A percentile compares a stretch with the other conserved stretches of the same genome.
Conservation (phyloP, 208 protist genomes). For the Acanthamoeba divionensis region DNA sequence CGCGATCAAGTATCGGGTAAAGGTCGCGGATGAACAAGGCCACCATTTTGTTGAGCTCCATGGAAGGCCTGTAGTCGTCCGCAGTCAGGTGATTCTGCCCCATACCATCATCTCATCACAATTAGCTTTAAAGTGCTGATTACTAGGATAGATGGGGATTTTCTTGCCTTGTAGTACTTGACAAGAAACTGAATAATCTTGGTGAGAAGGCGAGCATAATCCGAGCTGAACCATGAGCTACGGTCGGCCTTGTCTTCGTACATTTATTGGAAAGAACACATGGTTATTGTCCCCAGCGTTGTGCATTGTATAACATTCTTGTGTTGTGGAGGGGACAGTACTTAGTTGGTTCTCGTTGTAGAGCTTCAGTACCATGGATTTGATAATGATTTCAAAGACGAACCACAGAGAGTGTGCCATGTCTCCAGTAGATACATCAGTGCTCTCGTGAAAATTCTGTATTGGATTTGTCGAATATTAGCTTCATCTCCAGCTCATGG, state of each 20-base stretch:
- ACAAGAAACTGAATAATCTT: conserved; percentile 32
- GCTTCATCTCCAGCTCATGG: too few species aligned
- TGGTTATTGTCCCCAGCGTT: not conserved
- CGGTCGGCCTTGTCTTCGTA: not conserved
- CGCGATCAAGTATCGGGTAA: conserved; percentile 18
- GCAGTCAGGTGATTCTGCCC: conserved; percentile 15
- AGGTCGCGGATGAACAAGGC: conserved; percentile 42
- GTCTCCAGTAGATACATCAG: not conserved
- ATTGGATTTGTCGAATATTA: too few species aligned
- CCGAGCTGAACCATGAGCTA: conserved; percentile 7
- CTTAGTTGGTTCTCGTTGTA: not conserved
- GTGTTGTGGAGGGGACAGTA: not conserved
- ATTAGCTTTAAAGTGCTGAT: too few species aligned
- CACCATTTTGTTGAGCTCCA: conserved; percentile 55
- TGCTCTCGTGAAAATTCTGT: conserved; percentile 19
- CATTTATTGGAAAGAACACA: not conserved
- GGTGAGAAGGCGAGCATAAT: conserved; percentile 29
- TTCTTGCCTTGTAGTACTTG: conserved; percentile 36
- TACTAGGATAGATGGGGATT: too few species aligned
- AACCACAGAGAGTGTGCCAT: conserved; percentile 67
- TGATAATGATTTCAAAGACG: conserved; percentile 73
- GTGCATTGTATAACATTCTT: not conserved
- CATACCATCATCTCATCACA: too few species aligned
- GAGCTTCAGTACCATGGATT: conserved; percentile 64
- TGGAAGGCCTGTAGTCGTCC: conserved; percentile 41